Evolutionary conservation across 148 eudicot genomes (phyloP).

Genomic region (Rhododendron williamsianum): DNA sequence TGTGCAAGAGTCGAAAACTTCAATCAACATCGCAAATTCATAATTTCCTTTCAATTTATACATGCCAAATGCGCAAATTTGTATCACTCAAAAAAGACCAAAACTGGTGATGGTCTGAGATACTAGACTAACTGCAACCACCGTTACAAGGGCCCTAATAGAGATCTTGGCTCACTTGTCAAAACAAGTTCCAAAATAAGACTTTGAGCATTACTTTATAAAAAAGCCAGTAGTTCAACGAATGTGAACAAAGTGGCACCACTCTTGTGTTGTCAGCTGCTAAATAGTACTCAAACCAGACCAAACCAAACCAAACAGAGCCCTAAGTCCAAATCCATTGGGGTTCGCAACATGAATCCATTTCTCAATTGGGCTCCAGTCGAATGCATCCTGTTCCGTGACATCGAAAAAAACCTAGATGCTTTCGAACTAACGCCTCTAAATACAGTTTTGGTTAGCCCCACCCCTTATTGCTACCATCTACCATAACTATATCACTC

Average conservation of each 20-base stretch:
- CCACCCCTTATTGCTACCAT: not conserved
- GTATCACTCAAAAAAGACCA: not conserved
- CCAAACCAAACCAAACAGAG: not conserved
- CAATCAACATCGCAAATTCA: not conserved
- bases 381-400: not conserved
- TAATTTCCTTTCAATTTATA: not conserved
- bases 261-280: not conserved
- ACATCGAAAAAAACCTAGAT: not conserved
- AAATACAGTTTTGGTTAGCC: not conserved
- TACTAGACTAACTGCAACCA: not conserved
- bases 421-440: not conserved
- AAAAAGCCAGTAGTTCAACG: not conserved
- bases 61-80: not conserved
- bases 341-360: not conserved
- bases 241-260: not conserved
- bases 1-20: not conserved
- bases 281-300: not conserved
- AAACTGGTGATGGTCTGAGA: not conserved
- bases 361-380: not conserved
- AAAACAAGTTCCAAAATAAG: not conserved
- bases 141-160: not conserved
- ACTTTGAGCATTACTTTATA: not conserved
- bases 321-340: not conserved
- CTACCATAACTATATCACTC: not conserved
- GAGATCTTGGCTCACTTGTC: not conserved